Evolutionary conservation across 345 rosid species (phyloP).

Genomic region (Acer yangbiense): DNA sequence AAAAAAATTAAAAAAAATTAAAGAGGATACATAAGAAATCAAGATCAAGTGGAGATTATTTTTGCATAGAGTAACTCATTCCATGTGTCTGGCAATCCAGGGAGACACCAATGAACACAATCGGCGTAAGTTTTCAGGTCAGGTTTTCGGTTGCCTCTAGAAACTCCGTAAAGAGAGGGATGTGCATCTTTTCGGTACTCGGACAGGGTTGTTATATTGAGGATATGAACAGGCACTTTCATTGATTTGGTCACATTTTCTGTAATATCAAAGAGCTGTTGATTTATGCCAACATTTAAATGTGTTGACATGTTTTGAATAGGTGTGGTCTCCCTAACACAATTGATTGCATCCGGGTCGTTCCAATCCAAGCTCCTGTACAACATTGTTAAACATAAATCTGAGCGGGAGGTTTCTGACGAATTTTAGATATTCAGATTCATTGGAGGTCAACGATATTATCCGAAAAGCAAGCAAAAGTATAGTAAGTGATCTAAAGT

Average conservation of each 20-base stretch:
- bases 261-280: slow-evolving; percentile 38
- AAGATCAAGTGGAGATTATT: slow-evolving; percentile 39
- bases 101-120: slow-evolving; percentile 96
- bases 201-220: slow-evolving; percentile 70
- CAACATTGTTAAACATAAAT: not conserved
- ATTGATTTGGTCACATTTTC: slow-evolving; percentile 49
- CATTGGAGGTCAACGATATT: no score
- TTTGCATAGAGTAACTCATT: slow-evolving; percentile 73
- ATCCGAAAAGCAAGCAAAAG: no score
- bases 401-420: not conserved
- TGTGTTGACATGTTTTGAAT: slow-evolving; percentile 33
- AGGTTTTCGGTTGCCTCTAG: slow-evolving; percentile 50
- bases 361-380: slow-evolving; percentile 75
- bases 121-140: slow-evolving; percentile 67
- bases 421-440: not conserved
- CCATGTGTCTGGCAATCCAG: slow-evolving; percentile 94
- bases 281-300: slow-evolving; percentile 62
- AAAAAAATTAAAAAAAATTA: not conserved
- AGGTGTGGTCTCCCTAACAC: slow-evolving; percentile 66
- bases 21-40: no score
- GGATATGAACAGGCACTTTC: slow-evolving; percentile 44
- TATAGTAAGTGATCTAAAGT: not conserved
- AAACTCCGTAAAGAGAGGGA: slow-evolving; percentile 44
- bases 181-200: slow-evolving; percentile 92
- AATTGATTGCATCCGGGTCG: slow-evolving; percentile 50